These are phyloP conservation scores for Penicillium salamii DNA, from an alignment of 495 filamentous ascomycete species.

Conservation along the genomic window DNA sequence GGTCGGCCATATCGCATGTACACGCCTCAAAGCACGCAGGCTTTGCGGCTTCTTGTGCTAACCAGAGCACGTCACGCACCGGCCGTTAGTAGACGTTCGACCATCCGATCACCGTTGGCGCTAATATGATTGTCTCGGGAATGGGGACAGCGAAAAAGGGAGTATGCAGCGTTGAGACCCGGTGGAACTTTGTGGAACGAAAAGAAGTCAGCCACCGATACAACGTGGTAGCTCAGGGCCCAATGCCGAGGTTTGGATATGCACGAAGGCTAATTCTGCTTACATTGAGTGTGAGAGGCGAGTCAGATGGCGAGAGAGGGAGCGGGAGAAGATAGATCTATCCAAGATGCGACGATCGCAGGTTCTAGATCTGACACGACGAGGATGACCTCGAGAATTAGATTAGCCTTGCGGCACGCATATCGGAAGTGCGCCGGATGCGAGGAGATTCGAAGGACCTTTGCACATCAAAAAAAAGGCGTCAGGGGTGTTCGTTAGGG, in stretches of 20 bases:
- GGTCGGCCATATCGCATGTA: slow-evolving; percentile 24
- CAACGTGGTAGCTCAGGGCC: slow-evolving; percentile 16
- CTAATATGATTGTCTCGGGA: not conserved
- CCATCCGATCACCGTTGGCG: slow-evolving; percentile 13
- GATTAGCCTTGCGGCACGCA: slow-evolving; percentile 27
- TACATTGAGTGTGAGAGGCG: slow-evolving; percentile 13
- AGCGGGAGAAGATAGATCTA: slow-evolving; percentile 12
- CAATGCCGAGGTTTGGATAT: slow-evolving; percentile 17
- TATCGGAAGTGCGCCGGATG: slow-evolving; percentile 19
- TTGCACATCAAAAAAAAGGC: slow-evolving; percentile 11
- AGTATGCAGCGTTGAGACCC: slow-evolving; percentile 10
- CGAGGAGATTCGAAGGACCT: slow-evolving; percentile 22
- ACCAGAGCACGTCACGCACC: slow-evolving; percentile 28
- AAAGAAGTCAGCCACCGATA: slow-evolving; percentile 25
- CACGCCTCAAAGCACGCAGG: slow-evolving; percentile 19
- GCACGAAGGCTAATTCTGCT: slow-evolving; percentile 23
- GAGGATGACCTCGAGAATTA: slow-evolving; percentile 10
- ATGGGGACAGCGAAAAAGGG: not conserved
- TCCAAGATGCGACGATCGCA: slow-evolving; percentile 3
- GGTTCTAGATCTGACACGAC: slow-evolving; percentile 18
- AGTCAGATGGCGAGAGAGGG: slow-evolving; percentile 12
- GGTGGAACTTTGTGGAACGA: slow-evolving; percentile 16
- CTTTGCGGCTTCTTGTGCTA: slow-evolving; percentile 20
- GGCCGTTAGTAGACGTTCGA: slow-evolving; percentile 21
- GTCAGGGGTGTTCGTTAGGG: slow-evolving; percentile 42